phyloP scores from a whole-genome alignment of 2,329 filamentous ascomycete genomes.

The Phyllosticta citrichinensis region DNA sequence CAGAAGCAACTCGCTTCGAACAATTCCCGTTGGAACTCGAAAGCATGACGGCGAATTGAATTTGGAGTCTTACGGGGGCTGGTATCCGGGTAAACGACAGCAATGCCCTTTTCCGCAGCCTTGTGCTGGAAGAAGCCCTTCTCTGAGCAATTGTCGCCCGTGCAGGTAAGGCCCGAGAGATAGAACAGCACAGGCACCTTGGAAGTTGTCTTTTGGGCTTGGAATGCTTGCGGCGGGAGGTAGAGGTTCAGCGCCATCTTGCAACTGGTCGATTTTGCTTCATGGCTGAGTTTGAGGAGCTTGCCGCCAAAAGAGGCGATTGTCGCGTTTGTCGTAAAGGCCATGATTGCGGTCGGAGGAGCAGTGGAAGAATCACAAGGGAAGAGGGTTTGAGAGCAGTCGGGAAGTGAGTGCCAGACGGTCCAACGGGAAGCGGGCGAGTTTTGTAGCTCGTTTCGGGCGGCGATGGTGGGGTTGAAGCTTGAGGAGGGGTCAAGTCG shows the following conservation, averaged over 20 bases:
- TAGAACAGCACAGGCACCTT: constrained; percentile 84
- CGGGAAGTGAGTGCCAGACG: not conserved
- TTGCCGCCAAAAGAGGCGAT: constrained; percentile 90
- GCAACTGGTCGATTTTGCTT: constrained; percentile 66
- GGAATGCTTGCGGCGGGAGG: constrained; percentile 62
- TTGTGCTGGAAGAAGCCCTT: constrained; percentile 85
- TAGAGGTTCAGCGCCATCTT: constrained; percentile 92
- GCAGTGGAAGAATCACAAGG: not conserved
- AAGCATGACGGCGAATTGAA: not conserved
- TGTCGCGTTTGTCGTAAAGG: constrained; percentile 79
- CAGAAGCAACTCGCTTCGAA: not conserved
- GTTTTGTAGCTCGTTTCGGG: constrained; percentile 8
- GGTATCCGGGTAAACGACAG: constrained; percentile 92
- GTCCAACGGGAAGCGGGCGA: not conserved
- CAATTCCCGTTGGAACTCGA: not conserved
- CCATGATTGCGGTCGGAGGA: constrained; percentile 32
- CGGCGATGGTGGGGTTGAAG: constrained; percentile 9
- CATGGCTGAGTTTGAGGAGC: constrained; percentile 86
- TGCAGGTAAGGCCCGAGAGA: constrained; percentile 89
- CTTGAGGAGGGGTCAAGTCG: constrained; percentile 4
- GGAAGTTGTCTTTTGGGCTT: constrained; percentile 32
- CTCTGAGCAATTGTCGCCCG: constrained; percentile 67
- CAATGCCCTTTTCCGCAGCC: constrained; percentile 71
- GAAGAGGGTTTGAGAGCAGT: not conserved
- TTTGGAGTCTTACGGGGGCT: constrained; percentile 56